Evolutionary conservation across 2,329 filamentous ascomycete species (phyloP).

Genomic region (Ophiosphaerella herpotricha): DNA sequence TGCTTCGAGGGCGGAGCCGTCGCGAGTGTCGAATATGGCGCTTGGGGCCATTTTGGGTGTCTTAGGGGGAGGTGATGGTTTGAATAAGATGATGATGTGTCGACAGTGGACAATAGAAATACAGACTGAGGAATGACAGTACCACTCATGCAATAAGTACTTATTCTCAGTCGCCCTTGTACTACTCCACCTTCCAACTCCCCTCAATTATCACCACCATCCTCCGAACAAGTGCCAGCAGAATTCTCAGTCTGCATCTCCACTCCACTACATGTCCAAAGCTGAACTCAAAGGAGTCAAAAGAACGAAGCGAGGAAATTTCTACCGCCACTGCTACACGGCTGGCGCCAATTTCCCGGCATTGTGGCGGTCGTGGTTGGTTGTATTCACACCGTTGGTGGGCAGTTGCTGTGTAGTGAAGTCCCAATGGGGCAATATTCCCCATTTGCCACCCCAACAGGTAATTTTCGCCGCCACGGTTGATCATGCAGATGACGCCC

Average conservation of each 20-base stretch:
- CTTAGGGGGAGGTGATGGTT: not conserved
- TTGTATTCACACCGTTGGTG: slow-evolving; percentile 11
- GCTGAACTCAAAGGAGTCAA: slow-evolving; percentile 14
- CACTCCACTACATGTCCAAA: slow-evolving; percentile 21
- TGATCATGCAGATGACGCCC: slow-evolving; percentile 26
- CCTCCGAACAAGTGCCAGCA: slow-evolving; percentile 18
- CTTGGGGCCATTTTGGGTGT: slow-evolving; percentile 52
- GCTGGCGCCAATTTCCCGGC: slow-evolving; percentile 13
- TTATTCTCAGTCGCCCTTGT: slow-evolving; percentile 22
- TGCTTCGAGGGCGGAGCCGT: slow-evolving; percentile 63
- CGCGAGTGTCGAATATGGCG: slow-evolving; percentile 51
- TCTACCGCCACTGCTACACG: slow-evolving; percentile 24
- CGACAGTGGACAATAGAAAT: no score
- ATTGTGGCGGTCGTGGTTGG: slow-evolving; percentile 31
- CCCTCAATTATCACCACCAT: slow-evolving; percentile 8
- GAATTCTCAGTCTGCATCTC: slow-evolving; percentile 23
- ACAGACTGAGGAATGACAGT: no score
- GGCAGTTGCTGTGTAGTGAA: slow-evolving; percentile 17
- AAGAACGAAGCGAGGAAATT: slow-evolving; percentile 30
- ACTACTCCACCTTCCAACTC: slow-evolving; percentile 10
- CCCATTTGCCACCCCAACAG: slow-evolving; percentile 14
- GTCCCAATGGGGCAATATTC: slow-evolving; percentile 11
- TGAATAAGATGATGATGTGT: no score
- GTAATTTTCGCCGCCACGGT: slow-evolving; percentile 37
- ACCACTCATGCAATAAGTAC: slow-evolving; percentile 14